Percentiles rank a stretch among this genome's conserved stretches.
Conservation (phyloP, 371 early-diverging fungal genomes). For the Saksenaea oblongispora region DNA sequence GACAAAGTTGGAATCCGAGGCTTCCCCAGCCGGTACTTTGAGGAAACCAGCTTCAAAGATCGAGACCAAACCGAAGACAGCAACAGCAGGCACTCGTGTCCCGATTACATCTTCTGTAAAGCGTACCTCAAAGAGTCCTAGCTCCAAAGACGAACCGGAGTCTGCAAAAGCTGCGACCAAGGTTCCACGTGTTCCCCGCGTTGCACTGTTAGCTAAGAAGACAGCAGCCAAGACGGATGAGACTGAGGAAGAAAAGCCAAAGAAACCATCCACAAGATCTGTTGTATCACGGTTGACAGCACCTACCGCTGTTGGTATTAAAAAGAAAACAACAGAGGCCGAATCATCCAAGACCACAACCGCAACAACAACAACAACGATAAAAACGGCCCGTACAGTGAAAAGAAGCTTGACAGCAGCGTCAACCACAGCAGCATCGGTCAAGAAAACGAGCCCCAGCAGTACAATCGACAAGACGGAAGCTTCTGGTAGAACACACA, state of each 20-base stretch:
- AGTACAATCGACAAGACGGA: conserved; percentile 6
- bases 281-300: conserved; percentile 24
- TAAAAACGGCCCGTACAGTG: background rate
- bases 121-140: conserved; percentile 1
- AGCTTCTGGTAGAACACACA: background rate
- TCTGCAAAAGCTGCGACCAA: conserved; percentile 1
- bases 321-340: conserved; percentile 8
- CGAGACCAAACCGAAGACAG: conserved; percentile 2
- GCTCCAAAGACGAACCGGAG: background rate
- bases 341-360: conserved; percentile 1
- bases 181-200: conserved; percentile 24
- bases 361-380: conserved; percentile 1
- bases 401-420: conserved; percentile 2
- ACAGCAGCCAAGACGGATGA: conserved; percentile 5
- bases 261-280: conserved; percentile 13
- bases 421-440: background rate
- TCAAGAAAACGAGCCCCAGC: conserved; percentile 15
- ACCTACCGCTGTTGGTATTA: conserved; percentile 20
- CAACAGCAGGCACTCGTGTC: conserved; percentile 2
- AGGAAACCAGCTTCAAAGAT: conserved; percentile 2
- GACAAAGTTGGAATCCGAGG: background rate
- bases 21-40: conserved; percentile 7
- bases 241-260: conserved; percentile 16
- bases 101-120: conserved; percentile 4
- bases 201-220: conserved; percentile 17